Evolutionary conservation across 805 yeast species (phyloP).

Genomic region (Torulaspora delbrueckii): DNA sequence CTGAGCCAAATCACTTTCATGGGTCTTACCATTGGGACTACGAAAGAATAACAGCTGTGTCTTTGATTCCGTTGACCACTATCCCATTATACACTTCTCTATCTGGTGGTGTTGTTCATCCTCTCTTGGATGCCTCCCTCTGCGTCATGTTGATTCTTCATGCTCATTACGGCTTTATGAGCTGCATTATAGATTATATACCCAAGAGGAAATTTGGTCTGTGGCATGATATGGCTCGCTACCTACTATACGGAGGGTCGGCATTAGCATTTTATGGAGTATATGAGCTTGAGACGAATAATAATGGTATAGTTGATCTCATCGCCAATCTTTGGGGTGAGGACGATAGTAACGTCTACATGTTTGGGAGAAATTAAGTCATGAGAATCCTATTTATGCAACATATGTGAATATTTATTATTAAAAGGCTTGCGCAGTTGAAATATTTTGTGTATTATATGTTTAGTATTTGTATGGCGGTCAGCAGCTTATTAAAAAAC

Average conservation of each 20-base stretch:
- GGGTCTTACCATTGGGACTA: slow-evolving; percentile 75
- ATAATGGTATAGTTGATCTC: slow-evolving; percentile 57
- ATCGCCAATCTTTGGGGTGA: slow-evolving; percentile 38
- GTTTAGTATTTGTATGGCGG: not conserved
- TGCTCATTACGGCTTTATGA: slow-evolving; percentile 64
- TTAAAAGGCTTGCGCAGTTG: not conserved
- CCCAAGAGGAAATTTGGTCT: slow-evolving; percentile 69
- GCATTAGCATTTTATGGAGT: slow-evolving; percentile 65
- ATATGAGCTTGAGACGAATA: slow-evolving; percentile 60
- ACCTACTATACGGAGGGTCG: slow-evolving; percentile 57
- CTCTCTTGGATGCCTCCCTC: slow-evolving; percentile 53
- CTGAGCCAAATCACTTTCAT: slow-evolving; percentile 49
- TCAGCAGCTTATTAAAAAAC: not conserved
- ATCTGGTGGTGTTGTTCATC: slow-evolving; percentile 45
- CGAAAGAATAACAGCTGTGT: slow-evolving; percentile 56
- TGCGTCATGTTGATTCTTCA: slow-evolving; percentile 56
- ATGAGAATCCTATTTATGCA: not conserved
- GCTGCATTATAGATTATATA: slow-evolving; percentile 75
- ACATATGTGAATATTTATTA: not conserved
- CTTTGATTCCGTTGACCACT: slow-evolving; percentile 58
- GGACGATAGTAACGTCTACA: slow-evolving; percentile 28
- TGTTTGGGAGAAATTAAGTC: slow-evolving; percentile 23
- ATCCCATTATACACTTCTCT: slow-evolving; percentile 47
- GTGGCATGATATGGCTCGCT: slow-evolving; percentile 57
- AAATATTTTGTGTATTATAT: not conserved